Percentiles rank a stretch among this genome's conserved stretches.
These are phyloP conservation scores for Neofusicoccum sp. DNA, from an alignment of 2,329 filamentous ascomycete genomes.

Conservation along the genomic window DNA sequence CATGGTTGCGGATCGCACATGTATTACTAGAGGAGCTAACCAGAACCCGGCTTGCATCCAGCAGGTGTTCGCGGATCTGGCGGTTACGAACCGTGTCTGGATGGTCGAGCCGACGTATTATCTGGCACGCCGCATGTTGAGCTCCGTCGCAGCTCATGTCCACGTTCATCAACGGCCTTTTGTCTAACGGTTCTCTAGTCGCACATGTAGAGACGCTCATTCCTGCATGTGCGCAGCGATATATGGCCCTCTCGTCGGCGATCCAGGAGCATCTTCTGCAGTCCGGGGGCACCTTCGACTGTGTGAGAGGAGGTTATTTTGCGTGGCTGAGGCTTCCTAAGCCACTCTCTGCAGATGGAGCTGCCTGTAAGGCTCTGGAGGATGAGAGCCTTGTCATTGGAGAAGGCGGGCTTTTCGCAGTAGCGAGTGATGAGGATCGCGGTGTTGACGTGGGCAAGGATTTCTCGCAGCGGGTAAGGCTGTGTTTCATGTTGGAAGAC, in stretches of 20 bases:
- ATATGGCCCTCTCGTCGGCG: conserved; percentile 58
- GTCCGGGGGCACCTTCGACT: conserved; percentile 54
- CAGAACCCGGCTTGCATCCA: conserved; percentile 79
- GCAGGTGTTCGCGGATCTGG: conserved; percentile 78
- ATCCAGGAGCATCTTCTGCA: conserved; percentile 64
- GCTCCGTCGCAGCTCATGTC: conserved; percentile 62
- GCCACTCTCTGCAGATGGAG: conserved; percentile 54
- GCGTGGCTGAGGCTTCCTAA: conserved; percentile 72
- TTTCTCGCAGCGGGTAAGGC: conserved; percentile 47
- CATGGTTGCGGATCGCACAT: conserved; percentile 60
- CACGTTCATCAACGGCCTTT: conserved; percentile 58
- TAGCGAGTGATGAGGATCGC: conserved; percentile 47
- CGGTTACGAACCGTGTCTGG: conserved; percentile 75
- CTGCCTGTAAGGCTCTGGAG: conserved; percentile 60
- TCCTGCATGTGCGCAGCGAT: conserved; percentile 59
- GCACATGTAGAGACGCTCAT: conserved; percentile 58
- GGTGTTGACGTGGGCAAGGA: background rate
- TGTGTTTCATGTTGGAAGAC: conserved; percentile 72
- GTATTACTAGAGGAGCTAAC: conserved; percentile 79
- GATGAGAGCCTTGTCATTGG: conserved; percentile 70
- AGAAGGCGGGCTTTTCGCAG: conserved; percentile 68
- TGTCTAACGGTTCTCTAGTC: conserved; percentile 55
- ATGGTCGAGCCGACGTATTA: conserved; percentile 82
- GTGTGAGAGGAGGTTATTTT: conserved; percentile 72
- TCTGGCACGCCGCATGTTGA: conserved; percentile 77